Evolutionary conservation across 352 stramenopile species (phyloP), one percentile per base, ranked within the genome.

Genomic region (Thalassiosira hispida): DNA sequence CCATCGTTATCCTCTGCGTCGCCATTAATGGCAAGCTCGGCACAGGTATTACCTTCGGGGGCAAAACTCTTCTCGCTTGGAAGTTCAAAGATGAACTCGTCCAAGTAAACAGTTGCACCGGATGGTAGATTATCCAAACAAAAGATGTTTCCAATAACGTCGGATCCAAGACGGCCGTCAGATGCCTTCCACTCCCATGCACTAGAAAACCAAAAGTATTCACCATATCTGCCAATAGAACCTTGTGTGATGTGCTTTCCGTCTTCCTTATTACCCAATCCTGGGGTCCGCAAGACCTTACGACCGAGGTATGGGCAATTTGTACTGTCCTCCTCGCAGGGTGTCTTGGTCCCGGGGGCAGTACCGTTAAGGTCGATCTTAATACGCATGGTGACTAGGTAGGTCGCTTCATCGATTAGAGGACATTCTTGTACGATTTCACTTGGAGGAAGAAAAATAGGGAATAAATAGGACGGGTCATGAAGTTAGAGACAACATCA

Each of bases 171-270:
- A 74, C 56, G 16, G 52, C 53, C 0, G n/a, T n/a, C n/a, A n/a
- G n/a, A n/a, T n/a, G n/a, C 61, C 1, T 18, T 46, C 59, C 56
- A 83, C n/a, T 20, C 57, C 66, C 66, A 83, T 1, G 47, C 22
- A n/a, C 42, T 68, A 0, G 66, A 25, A 33, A 83, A 69, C n/a
- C 51, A 74, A 38, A 84, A 80, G 70, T 70, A 85, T 47, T 85
- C 77, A 33, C 52, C 62, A 35, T 79, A 79, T 27, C 72, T 74
- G 14, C 76, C 68, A 29, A 75, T 31, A 22, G 29, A 52, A 27
- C 76, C 76, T 0, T 14, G 1, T 18, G 31, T 18, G 25, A 74
- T 65, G 3, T 29, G n/a, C n/a, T n/a, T n/a, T n/a, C n/a, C n/a
- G n/a, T n/a, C n/a, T n/a, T n/a, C n/a, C n/a, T n/a, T n/a, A n/a